These are phyloP conservation scores for Salicornia ramosissima DNA, from an alignment of 148 eudicot species.

Conservation along the genomic window DNA sequence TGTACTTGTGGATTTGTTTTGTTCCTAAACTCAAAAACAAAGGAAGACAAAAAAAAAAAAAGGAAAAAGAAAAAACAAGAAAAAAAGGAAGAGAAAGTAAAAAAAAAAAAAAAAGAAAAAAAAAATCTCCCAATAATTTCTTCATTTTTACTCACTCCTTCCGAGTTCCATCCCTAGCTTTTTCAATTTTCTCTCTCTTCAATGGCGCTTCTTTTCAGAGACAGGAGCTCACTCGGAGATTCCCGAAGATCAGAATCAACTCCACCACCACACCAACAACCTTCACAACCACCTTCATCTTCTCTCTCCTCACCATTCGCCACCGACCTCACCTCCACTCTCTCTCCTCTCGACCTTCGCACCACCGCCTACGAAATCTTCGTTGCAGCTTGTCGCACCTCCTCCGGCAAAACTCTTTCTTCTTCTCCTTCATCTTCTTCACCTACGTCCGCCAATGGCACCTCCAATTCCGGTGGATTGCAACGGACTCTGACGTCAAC, in stretches of 20 bases:
- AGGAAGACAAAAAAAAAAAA: background rate
- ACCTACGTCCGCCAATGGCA: conserved; percentile 20
- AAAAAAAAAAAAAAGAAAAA: background rate
- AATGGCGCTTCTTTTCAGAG: conserved; percentile 84
- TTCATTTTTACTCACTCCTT: background rate
- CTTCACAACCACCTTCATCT: conserved; percentile 22
- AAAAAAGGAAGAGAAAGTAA: background rate
- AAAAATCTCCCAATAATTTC: background rate
- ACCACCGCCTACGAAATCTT: conserved; percentile 85
- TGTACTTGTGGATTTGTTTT: too few species aligned
- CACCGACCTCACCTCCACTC: conserved; percentile 53
- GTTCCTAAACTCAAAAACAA: background rate
- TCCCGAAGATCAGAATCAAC: conserved; percentile 42
- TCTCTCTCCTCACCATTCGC: conserved; percentile 69
- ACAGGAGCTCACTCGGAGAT: conserved; percentile 45
- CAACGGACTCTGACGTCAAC: conserved; percentile 65
- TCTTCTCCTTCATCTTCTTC: conserved; percentile 17
- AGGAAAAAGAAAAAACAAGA: background rate
- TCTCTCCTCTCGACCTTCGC: conserved; percentile 74
- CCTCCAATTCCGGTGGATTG: conserved; percentile 20
- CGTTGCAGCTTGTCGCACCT: conserved; percentile 78
- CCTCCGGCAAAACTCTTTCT: conserved; percentile 66
- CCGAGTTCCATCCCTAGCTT: background rate
- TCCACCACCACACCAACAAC: conserved; percentile 35
- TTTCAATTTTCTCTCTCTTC: conserved; percentile 15